Percentiles rank a stretch among this genome's conserved stretches.
Conservation (phyloP, 2,329 filamentous ascomycete species). For the Alternaria sp. region DNA sequence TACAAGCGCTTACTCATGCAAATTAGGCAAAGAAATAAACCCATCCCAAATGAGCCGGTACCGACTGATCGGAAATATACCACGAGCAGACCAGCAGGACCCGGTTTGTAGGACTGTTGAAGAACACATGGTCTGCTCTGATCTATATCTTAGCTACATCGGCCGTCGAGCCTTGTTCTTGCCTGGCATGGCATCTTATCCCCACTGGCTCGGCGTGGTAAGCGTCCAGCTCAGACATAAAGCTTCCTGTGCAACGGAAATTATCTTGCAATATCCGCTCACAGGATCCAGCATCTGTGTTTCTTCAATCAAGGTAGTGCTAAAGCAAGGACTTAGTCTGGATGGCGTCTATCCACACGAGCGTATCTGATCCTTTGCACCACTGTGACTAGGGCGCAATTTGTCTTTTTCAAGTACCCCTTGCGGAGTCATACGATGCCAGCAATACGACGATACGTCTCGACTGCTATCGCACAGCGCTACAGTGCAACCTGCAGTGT, state of each 20-base stretch:
- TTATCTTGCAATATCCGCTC: conserved; percentile 14
- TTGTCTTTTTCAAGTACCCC: background rate
- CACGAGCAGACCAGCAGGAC: conserved; percentile 12
- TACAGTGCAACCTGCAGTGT: background rate
- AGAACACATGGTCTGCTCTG: conserved; percentile 21
- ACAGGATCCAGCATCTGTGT: conserved; percentile 11
- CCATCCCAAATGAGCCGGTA: conserved; percentile 17
- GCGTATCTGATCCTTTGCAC: conserved; percentile 7
- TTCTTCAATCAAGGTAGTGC: conserved; percentile 9
- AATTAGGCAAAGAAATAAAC: conserved; percentile 20
- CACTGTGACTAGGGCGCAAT: background rate
- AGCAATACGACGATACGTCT: background rate
- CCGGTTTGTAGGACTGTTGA: conserved; percentile 1
- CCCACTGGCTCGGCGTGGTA: background rate
- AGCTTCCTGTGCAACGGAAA: conserved; percentile 13
- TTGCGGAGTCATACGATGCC: conserved; percentile 1
- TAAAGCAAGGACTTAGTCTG: conserved; percentile 5
- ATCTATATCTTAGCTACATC: conserved; percentile 9
- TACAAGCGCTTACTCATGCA: conserved; percentile 21
- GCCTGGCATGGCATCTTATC: background rate
- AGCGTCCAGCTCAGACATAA: conserved; percentile 5
- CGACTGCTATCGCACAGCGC: conserved; percentile 1
- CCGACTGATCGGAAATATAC: conserved; percentile 10
- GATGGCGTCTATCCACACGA: conserved; percentile 6
- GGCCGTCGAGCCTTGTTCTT: conserved; percentile 3